These are phyloP conservation scores for Geoglossum cookeanum DNA, from an alignment of 2,329 filamentous ascomycete species.

Conservation along the genomic window DNA sequence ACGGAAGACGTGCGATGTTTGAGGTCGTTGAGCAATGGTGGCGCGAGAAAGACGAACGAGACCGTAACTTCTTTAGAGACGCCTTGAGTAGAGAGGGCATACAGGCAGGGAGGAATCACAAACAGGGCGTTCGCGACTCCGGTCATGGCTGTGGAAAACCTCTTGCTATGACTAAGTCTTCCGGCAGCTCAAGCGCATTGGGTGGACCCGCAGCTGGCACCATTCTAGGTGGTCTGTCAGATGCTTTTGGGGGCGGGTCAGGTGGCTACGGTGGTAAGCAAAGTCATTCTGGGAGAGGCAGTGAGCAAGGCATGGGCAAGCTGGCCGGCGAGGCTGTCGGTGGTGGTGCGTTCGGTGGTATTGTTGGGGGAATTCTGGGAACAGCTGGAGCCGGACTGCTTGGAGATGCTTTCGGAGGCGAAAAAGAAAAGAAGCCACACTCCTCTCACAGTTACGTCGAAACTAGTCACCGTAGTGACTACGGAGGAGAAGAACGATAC, in stretches of 20 bases:
- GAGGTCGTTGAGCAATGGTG: slow-evolving; percentile 70
- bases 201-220: slow-evolving; percentile 16
- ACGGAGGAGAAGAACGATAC: slow-evolving; percentile 28
- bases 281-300: slow-evolving; percentile 15
- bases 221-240: slow-evolving; percentile 7
- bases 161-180: slow-evolving; percentile 43
- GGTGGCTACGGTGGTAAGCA: slow-evolving; percentile 24
- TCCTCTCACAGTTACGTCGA: slow-evolving; percentile 39
- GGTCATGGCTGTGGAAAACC: slow-evolving; percentile 75
- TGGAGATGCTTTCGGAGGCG: slow-evolving; percentile 34
- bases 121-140: slow-evolving; percentile 62
- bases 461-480: slow-evolving; percentile 31
- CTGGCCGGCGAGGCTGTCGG: slow-evolving; percentile 40
- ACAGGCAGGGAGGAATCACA: slow-evolving; percentile 61
- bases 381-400: slow-evolving; percentile 31
- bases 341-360: slow-evolving; percentile 45
- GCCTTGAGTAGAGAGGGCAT: slow-evolving; percentile 69
- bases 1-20: slow-evolving; percentile 64
- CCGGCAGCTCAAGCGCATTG: slow-evolving; percentile 24
- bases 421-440: slow-evolving; percentile 34
- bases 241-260: slow-evolving; percentile 6
- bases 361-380: slow-evolving; percentile 55
- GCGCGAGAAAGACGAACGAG: slow-evolving; percentile 41
- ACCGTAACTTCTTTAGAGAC: slow-evolving; percentile 46
- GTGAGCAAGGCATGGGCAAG: slow-evolving; percentile 23